phyloP scores from a whole-genome alignment of 441 rosid genomes.

The Aquilaria agallochum region DNA sequence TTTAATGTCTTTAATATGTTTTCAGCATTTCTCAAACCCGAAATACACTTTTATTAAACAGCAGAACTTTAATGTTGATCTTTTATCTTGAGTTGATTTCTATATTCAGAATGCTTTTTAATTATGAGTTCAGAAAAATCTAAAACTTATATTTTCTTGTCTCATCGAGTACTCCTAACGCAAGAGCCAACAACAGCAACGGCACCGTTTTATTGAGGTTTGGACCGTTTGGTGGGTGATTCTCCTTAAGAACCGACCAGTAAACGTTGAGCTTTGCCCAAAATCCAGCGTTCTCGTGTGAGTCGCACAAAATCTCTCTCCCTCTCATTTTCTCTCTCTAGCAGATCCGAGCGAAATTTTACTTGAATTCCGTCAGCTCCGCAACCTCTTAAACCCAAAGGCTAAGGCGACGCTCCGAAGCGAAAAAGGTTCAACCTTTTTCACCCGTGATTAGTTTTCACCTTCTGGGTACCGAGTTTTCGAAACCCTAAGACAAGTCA shows the following conservation, averaged over 20 bases:
- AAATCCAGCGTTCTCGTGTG: constrained; percentile 5
- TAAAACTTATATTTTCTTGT: background rate
- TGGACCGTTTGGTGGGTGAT: background rate
- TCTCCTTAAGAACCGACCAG: constrained; percentile 8
- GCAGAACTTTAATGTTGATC: too few relatives aligned
- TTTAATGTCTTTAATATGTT: too few relatives aligned
- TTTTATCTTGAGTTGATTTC: too few relatives aligned
- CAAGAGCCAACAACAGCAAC: background rate
- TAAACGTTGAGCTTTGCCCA: constrained; percentile 11
- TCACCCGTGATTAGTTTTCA: background rate
- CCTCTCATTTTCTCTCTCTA: background rate
- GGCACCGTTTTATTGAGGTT: constrained; percentile 10
- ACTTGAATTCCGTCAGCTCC: constrained; percentile 2
- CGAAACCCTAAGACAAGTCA: constrained; percentile 10
- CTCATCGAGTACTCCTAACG: too few relatives aligned
- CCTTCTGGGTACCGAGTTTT: background rate
- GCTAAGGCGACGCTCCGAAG: too few relatives aligned
- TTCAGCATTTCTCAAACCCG: too few relatives aligned
- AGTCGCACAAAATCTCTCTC: constrained; percentile 16
- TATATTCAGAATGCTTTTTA: too few relatives aligned
- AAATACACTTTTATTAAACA: too few relatives aligned
- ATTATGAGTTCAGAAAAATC: background rate
- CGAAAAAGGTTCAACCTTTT: background rate
- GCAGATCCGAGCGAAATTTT: constrained; percentile 11
- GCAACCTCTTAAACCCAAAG: constrained; percentile 15